Evolutionary conservation across 306 rosid species (phyloP).

Genomic region (Quercus variabilis): DNA sequence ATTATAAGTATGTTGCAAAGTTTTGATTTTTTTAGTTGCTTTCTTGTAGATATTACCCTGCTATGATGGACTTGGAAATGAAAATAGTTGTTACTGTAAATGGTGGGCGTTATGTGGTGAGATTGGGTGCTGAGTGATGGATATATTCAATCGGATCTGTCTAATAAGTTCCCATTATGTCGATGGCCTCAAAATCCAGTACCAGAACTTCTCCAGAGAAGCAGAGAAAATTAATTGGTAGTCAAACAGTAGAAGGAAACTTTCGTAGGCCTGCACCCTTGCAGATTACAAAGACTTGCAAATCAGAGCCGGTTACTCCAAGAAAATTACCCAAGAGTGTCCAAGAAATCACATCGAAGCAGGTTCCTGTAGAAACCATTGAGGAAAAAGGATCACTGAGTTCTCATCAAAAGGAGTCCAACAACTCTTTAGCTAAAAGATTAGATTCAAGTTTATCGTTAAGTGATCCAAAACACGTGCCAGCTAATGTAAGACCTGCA

Average conservation of each 20-base stretch:
- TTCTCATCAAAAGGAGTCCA: constrained; percentile 13
- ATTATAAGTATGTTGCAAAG: not conserved
- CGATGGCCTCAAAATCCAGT: constrained; percentile 38
- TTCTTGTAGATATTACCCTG: constrained; percentile 12
- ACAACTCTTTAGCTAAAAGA: constrained; percentile 25
- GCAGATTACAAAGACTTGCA: constrained; percentile 36
- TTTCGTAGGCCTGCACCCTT: constrained; percentile 28
- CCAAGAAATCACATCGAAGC: constrained; percentile 18
- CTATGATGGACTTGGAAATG: constrained; percentile 35
- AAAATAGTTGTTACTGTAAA: constrained; percentile 9
- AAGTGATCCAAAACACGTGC: constrained; percentile 28
- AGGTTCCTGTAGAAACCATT: constrained; percentile 13
- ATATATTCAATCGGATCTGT: constrained; percentile 20
- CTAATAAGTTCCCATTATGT: constrained; percentile 9
- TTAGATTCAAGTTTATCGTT: constrained; percentile 27
- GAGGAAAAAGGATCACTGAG: constrained; percentile 13
- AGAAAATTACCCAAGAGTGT: constrained; percentile 24
- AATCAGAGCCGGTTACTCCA: constrained; percentile 36
- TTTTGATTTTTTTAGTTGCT: constrained; percentile 8
- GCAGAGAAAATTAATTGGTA: constrained; percentile 21
- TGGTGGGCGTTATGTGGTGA: constrained; percentile 34
- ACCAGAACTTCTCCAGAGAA: constrained; percentile 27
- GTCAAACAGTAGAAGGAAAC: constrained; percentile 33
- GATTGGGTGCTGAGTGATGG: constrained; percentile 33
- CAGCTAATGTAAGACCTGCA: not conserved